phyloP scores from a whole-genome alignment of 306 rosid species.

The Prunus davidiana region DNA sequence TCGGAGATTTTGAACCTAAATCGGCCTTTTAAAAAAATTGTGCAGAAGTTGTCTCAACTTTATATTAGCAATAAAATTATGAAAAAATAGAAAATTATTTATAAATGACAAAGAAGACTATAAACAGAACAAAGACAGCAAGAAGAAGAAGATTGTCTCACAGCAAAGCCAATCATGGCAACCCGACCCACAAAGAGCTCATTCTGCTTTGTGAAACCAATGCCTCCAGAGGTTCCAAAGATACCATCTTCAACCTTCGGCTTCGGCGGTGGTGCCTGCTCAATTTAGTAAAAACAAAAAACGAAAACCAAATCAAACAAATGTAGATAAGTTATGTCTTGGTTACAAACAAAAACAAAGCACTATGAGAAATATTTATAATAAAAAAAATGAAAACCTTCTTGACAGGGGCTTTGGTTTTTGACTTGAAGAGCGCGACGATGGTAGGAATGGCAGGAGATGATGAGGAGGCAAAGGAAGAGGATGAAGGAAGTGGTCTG shows the following conservation, averaged over 20 bases:
- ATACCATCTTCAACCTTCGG: slow-evolving; percentile 86
- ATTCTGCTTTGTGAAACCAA: slow-evolving; percentile 94
- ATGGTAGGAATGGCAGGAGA: slow-evolving; percentile 36
- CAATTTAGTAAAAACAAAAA: neutral
- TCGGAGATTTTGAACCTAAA: too few species aligned
- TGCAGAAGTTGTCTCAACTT: too few species aligned
- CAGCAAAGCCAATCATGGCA: slow-evolving; percentile 97
- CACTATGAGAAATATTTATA: neutral
- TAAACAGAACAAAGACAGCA: neutral
- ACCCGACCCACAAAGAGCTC: slow-evolving; percentile 98
- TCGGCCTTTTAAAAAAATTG: accelerated
- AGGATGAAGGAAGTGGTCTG: slow-evolving; percentile 41
- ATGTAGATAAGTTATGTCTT: neutral
- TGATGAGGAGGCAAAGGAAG: slow-evolving; percentile 28
- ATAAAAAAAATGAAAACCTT: slow-evolving; percentile 41
- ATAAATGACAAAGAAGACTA: neutral
- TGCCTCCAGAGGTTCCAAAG: slow-evolving; percentile 96
- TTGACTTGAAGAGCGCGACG: slow-evolving; percentile 73
- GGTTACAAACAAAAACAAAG: slow-evolving; percentile 3
- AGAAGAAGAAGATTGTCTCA: slow-evolving; percentile 29
- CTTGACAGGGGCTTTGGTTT: slow-evolving; percentile 77
- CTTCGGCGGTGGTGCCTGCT: slow-evolving; percentile 60
- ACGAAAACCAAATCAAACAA: neutral
- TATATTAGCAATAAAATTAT: neutral
- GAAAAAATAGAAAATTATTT: neutral